phyloP scores from a whole-genome alignment of 345 rosid genomes.

The Eucalyptus curtisii region DNA sequence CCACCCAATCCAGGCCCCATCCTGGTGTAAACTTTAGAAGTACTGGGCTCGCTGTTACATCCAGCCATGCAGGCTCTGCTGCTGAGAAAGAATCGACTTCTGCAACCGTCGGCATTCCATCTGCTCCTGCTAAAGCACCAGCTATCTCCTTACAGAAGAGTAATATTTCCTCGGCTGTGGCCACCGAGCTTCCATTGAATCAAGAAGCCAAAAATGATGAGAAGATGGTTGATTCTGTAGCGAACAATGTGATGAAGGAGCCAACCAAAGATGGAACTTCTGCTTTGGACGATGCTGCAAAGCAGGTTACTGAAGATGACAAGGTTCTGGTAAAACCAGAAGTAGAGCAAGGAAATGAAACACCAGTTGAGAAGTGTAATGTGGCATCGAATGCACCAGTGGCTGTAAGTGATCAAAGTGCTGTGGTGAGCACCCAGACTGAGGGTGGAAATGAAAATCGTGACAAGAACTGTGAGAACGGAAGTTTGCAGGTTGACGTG shows the following conservation, averaged over 20 bases:
- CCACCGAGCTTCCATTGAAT: neutral
- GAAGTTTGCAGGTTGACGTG: neutral
- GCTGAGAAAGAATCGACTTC: slow-evolving; percentile 10
- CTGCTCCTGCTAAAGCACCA: neutral
- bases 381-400: neutral
- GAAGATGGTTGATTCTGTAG: neutral
- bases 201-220: neutral
- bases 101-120: neutral
- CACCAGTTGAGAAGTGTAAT: neutral
- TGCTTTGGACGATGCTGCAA: neutral
- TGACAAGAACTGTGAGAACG: neutral
- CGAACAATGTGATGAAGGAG: neutral
- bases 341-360: neutral
- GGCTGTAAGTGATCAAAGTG: neutral
- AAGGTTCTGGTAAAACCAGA: neutral
- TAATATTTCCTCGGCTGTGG: neutral
- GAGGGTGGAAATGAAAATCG: neutral
- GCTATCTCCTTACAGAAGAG: neutral
- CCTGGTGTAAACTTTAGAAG: slow-evolving; percentile 1
- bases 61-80: slow-evolving; percentile 2
- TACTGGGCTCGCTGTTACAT: neutral
- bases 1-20: slow-evolving; percentile 17
- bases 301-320: neutral
- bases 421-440: neutral
- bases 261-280: neutral